These are phyloP conservation scores for Zygnema circumcarinatum DNA, from an alignment of 139 green algal species.

Conservation along the genomic window DNA sequence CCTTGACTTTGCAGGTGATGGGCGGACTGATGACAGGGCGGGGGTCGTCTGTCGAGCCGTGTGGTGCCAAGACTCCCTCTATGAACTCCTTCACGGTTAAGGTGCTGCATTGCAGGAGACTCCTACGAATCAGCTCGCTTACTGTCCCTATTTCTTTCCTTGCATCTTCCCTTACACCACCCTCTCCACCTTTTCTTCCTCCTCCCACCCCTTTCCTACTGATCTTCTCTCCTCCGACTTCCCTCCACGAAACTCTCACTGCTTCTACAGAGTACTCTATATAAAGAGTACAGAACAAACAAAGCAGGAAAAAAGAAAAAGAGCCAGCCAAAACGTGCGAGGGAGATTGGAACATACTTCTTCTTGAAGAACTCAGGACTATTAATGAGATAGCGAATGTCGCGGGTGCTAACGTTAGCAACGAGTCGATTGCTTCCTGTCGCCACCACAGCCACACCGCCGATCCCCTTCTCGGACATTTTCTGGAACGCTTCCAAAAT, in stretches of 20 bases:
- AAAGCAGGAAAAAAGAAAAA: too few relatives aligned
- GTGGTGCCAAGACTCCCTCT: background rate
- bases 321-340: too few relatives aligned
- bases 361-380: slow-evolving; percentile 43
- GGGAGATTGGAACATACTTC: too few relatives aligned
- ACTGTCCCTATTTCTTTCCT: too few relatives aligned
- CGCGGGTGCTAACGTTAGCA: slow-evolving; percentile 43
- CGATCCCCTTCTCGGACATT: slow-evolving; percentile 30
- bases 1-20: background rate
- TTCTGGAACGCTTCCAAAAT: slow-evolving; percentile 51
- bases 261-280: too few relatives aligned
- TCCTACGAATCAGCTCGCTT: too few relatives aligned
- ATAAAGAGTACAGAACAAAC: background rate
- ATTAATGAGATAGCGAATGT: slow-evolving; percentile 51
- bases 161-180: too few relatives aligned
- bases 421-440: slow-evolving; percentile 18
- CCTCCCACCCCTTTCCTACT: too few relatives aligned
- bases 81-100: slow-evolving; percentile 44
- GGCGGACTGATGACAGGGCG: slow-evolving; percentile 6
- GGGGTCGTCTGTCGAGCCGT: background rate
- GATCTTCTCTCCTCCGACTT: too few relatives aligned
- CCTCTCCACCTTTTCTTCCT: too few relatives aligned
- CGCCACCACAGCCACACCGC: slow-evolving; percentile 44
- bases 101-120: slow-evolving; percentile 17
- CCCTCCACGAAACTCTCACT: too few relatives aligned